Percentiles rank a stretch among this genome's conserved stretches.
phyloP scores from a whole-genome alignment of 2,329 filamentous ascomycete genomes.

The Colletotrichum filicis region DNA sequence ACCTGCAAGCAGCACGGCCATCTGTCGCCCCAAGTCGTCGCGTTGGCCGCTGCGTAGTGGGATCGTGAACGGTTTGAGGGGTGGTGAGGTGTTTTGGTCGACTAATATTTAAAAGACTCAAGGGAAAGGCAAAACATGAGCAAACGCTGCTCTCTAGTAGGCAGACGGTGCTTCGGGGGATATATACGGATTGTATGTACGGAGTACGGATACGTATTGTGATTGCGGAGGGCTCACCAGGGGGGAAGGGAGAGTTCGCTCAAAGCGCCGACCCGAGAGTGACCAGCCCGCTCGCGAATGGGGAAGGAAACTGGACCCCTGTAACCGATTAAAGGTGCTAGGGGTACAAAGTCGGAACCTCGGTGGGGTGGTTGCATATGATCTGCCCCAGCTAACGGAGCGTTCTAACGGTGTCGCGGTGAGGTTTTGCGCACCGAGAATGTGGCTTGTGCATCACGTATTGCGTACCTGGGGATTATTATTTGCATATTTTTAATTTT shows the following conservation, averaged over 20 bases:
- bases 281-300: constrained; percentile 26
- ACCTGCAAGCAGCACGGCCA: constrained; percentile 35
- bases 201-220: constrained; percentile 25
- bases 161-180: constrained; percentile 23
- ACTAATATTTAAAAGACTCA: constrained; percentile 6
- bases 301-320: constrained; percentile 31
- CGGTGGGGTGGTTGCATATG: constrained; percentile 33
- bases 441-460: constrained; percentile 24
- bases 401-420: constrained; percentile 16
- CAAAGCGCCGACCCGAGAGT: constrained; percentile 18
- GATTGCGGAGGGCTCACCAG: constrained; percentile 29
- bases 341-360: constrained; percentile 26
- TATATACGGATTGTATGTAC: constrained; percentile 29
- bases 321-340: constrained; percentile 33
- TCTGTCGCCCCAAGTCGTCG: constrained; percentile 29
- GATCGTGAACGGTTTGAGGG: constrained; percentile 12
- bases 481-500: constrained; percentile 30
- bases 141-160: background rate
- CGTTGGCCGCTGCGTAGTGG: constrained; percentile 17
- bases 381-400: constrained; percentile 30
- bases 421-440: constrained; percentile 15
- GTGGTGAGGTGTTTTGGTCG: background rate
- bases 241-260: constrained; percentile 28
- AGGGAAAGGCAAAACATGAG: constrained; percentile 13
- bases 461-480: constrained; percentile 7